phyloP scores from a whole-genome alignment of 257 asterid species.

The Ajuga chamaepitys region DNA sequence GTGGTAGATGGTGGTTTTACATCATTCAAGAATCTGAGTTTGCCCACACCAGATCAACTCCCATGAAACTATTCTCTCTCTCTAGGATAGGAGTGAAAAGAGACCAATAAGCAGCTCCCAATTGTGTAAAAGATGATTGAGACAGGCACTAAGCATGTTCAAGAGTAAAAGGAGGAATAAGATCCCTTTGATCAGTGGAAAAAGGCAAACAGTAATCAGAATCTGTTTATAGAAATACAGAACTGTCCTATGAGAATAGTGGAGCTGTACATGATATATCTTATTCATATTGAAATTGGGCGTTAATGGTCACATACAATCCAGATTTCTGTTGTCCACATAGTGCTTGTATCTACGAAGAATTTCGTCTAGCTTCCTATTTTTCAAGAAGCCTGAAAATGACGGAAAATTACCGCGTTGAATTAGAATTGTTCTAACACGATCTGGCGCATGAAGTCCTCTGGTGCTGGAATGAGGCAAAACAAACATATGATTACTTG shows the following conservation, averaged over 20 bases:
- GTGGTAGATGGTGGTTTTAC: slow-evolving; percentile 69
- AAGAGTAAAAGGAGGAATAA: not conserved
- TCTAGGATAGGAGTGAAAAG: not conserved
- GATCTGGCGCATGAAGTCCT: slow-evolving; percentile 70
- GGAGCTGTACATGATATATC: not conserved
- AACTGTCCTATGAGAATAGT: not conserved
- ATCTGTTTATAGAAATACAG: not conserved
- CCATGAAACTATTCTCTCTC: not conserved
- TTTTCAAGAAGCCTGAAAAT: not conserved
- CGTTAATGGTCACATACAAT: not conserved
- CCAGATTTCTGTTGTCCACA: not conserved
- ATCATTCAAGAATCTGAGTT: slow-evolving; percentile 24
- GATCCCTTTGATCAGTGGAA: not conserved
- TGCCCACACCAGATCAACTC: slow-evolving; percentile 28
- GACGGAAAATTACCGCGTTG: not conserved
- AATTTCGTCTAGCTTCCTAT: not conserved
- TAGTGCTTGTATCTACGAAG: not conserved
- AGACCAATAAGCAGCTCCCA: not conserved
- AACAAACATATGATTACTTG: not conserved
- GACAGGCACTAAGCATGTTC: not conserved
- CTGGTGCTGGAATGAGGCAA: slow-evolving; percentile 44
- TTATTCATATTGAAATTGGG: not conserved
- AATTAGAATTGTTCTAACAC: slow-evolving; percentile 51
- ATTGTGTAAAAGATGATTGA: not conserved
- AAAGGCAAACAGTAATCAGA: not conserved